Conservation (phyloP, 192 early-diverging fungal genomes). For the Thoreauomyces humboldtii region DNA sequence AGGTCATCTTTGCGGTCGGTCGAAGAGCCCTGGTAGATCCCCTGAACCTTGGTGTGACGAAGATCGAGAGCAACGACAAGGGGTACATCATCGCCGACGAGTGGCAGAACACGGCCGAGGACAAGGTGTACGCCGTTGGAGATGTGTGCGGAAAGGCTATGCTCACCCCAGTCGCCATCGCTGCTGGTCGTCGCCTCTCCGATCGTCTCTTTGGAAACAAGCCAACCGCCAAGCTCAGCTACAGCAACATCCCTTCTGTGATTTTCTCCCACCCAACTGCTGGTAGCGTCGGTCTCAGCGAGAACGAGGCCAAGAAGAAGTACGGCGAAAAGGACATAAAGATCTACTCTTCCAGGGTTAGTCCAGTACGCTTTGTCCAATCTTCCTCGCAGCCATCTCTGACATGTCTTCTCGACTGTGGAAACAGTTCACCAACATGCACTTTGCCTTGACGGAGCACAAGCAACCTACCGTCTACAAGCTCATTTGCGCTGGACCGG, state of each 20-base stretch:
- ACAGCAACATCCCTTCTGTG: conserved; percentile 91
- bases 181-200: conserved; percentile 83
- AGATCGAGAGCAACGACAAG: conserved; percentile 58
- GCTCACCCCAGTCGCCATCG: conserved; percentile 95
- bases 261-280: conserved; percentile 91
- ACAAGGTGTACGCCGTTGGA: conserved; percentile 83
- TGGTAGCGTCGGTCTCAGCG: conserved; percentile 88
- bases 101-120: conserved; percentile 75
- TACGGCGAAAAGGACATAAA: conserved; percentile 80
- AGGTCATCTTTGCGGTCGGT: conserved; percentile 89
- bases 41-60: conserved; percentile 67
- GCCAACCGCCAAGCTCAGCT: conserved; percentile 79
- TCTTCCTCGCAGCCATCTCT: neutral
- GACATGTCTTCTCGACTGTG: too few relatives aligned
- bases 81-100: conserved; percentile 83
- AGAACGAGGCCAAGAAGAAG: conserved; percentile 70
- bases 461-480: conserved; percentile 94
- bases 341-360: conserved; percentile 70
- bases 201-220: conserved; percentile 88
- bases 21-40: conserved; percentile 70
- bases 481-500: conserved; percentile 78
- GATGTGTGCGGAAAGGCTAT: conserved; percentile 89
- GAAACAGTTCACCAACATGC: conserved; percentile 87
- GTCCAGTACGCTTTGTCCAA: neutral
- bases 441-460: conserved; percentile 58